Base-by-base conservation (phyloP, 129 eudicot species). In the Daucus carota region DNA sequence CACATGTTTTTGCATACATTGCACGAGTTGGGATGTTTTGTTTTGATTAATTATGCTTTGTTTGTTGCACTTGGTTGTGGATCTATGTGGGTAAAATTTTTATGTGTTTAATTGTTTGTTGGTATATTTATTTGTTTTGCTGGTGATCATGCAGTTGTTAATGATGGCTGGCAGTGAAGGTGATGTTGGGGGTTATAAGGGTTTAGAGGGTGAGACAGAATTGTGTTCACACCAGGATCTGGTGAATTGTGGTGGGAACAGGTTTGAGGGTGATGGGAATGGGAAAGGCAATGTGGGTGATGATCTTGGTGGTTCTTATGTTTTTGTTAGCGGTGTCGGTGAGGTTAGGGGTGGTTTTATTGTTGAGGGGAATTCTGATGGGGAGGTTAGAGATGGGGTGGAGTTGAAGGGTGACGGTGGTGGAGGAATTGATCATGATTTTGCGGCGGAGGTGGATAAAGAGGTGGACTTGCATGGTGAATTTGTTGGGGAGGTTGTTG, bases 221-320 rank as follows among this genome's bases (percentile, higher is more conserved):
- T 41, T 36, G 86, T 77, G 76, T 79, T 75, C 86, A 46, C 50
- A 33, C 72, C 77, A 81, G 81, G 87, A 88, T 85, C 84, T 73
- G 78, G 62, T 43, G 36, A 84, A 82, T 70, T 81, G 83, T 38
- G 75, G 77, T 75, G 88, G 81, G 77, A 32, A 28, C 41, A 79
- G 41, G 63, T 70, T 44, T 43, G 60, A 22, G 0, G 57, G 33
- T 44, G 36, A 78, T 48, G 84, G 26, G 0, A 26, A 75, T 24
- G 45, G 2, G 5, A 45, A 73, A 26, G 77, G 74, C 40, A 59
- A 41, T 41, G 72, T 38, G 71, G 2, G 82, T 79, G 81, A 75
- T 62, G 87, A 80, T 81, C 78, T 82, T 20, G 89, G 82, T 78
- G 70, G 78, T 40, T 57, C 33, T 62, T 60, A 77, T 41, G 75